Percentiles rank a stretch among this genome's conserved stretches.
phyloP scores from a whole-genome alignment of 371 early-diverging fungal genomes.

The Homolaphlyctis polyrhiza region DNA sequence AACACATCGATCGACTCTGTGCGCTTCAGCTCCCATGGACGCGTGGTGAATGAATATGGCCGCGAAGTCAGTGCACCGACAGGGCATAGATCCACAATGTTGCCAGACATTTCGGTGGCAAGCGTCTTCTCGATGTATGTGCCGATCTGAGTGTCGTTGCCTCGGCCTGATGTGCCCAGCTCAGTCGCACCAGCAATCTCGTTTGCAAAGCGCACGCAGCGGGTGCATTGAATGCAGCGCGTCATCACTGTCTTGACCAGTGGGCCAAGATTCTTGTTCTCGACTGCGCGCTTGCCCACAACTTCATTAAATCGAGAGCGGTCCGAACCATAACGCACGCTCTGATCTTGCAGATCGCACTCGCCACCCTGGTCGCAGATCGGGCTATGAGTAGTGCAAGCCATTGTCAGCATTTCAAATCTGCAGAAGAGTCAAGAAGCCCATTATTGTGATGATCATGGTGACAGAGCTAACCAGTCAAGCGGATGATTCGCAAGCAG shows the following conservation, averaged over 20 bases:
- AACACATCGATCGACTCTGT: constrained; percentile 93
- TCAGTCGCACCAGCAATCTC: constrained; percentile 95
- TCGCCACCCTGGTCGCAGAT: constrained; percentile 99
- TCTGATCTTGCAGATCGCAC: constrained; percentile 97
- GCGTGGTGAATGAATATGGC: constrained; percentile 89
- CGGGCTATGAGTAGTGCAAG: too few species aligned
- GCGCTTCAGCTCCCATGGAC: constrained; percentile 96
- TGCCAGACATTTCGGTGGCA: constrained; percentile 93
- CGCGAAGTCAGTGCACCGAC: constrained; percentile 96
- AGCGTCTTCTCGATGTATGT: constrained; percentile 89
- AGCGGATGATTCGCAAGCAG: constrained; percentile 95
- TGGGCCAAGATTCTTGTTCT: constrained; percentile 96
- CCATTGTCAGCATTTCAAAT: neutral
- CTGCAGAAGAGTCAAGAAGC: too few species aligned
- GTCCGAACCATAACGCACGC: constrained; percentile 92
- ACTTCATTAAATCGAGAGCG: constrained; percentile 84
- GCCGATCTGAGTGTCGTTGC: constrained; percentile 97
- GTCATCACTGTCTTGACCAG: constrained; percentile 95
- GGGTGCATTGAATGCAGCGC: constrained; percentile 98
- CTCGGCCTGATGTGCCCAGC: constrained; percentile 92
- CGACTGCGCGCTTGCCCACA: constrained; percentile 90
- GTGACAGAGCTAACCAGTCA: too few species aligned
- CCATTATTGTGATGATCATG: too few species aligned
- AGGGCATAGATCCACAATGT: constrained; percentile 95
- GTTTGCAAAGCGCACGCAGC: constrained; percentile 97